These are phyloP conservation scores for Cladosporium oxysporum DNA, from an alignment of 2,329 filamentous ascomycete genomes.

Conservation along the genomic window DNA sequence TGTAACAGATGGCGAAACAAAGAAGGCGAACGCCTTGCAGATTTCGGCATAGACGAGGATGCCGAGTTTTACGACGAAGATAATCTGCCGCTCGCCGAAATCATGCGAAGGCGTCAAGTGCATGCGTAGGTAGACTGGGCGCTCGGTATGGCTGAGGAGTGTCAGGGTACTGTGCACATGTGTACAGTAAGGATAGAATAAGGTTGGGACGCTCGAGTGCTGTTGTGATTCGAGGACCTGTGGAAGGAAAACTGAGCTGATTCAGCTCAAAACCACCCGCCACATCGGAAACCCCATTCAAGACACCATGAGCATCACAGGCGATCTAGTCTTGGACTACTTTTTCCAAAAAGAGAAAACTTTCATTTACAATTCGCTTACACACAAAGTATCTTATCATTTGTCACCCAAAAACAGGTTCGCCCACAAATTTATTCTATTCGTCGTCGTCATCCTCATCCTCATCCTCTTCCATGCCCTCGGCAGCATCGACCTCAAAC, in stretches of 20 bases:
- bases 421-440: not conserved
- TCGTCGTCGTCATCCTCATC: conserved; percentile 70
- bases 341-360: not conserved
- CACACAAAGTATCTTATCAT: not conserved
- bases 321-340: not conserved
- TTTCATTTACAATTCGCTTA: not conserved
- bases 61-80: conserved; percentile 67
- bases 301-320: not conserved
- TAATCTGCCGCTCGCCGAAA: conserved; percentile 64
- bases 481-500: conserved; percentile 81
- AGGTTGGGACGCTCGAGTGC: not conserved
- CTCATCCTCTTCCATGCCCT: conserved; percentile 94
- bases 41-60: conserved; percentile 80
- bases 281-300: not conserved
- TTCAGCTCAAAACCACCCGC: not conserved
- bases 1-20: conserved; percentile 65
- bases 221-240: too few relatives aligned
- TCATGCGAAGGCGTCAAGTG: conserved; percentile 58
- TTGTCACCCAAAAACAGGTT: not conserved
- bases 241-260: too few relatives aligned
- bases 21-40: conserved; percentile 71
- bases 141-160: too few relatives aligned
- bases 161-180: too few relatives aligned
- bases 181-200: not conserved
- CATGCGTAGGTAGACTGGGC: not conserved